Evolutionary conservation across 495 filamentous ascomycete species (phyloP), one percentile per base, ranked within the genome.

Genomic region (Penicillium roqueforti): DNA sequence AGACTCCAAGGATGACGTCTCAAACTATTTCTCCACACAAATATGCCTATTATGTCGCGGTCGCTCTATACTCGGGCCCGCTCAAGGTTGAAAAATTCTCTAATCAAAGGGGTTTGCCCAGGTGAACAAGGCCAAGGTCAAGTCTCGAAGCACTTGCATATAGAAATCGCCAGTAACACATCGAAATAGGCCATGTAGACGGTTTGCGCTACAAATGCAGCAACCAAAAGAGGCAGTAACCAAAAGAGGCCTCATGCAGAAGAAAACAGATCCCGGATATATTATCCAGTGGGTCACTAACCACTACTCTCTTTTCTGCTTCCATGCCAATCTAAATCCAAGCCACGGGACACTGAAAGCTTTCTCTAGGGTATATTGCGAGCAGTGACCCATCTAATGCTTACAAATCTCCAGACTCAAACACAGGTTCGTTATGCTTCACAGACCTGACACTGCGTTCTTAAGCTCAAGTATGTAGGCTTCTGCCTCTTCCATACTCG

Each of bases 401-500:
- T 68, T 65, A 50, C 69, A 70, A 6, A 3, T 29, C 11, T 0
- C 55, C 59, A 1, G 1, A 43, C 20, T 63, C 54, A 59, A 62
- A 70, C 1, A 23, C 20, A n/a, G n/a, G n/a, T 2, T 54, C 6
- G 40, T 67, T 67, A 1, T 56, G 41, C 1, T 31, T n/a, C 18
- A 47, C 46, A 16, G 56, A 43, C 31, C 40, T 57, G 0, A 38
- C 25, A 13, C 59, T 68, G 7, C 77, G 67, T 58, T 79, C 78
- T 8, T 70, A 28, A 84, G 60, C 59, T 74, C 54, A 8, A 71
- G 36, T 18, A 77, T 58, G 37, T 79, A 75, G 26, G 63, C 49
- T 42, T 68, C 69, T 18, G 80, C 79, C 47, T 79, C 71, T 7
- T 78, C 65, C 26, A 69, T 48, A 6, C 62, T 71, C 45, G 81